Evolutionary conservation across 129 eudicot species (phyloP).

Genomic region (Artemisia annua): DNA sequence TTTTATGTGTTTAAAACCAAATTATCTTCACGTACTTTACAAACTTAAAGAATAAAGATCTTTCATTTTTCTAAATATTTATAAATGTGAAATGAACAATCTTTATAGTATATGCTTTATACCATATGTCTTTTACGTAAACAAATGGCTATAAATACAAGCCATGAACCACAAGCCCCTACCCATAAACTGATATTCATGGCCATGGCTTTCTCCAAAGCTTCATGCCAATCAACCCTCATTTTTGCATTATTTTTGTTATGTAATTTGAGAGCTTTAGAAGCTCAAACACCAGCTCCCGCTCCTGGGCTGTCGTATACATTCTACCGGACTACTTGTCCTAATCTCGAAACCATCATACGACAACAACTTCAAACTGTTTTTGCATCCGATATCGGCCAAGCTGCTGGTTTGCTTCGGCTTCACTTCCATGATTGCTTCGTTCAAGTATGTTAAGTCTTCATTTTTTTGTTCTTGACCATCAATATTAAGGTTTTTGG

Average conservation of each 20-base stretch:
- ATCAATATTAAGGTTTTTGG: too few relatives aligned
- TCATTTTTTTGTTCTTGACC: too few relatives aligned
- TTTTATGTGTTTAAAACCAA: too few relatives aligned
- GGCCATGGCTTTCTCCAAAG: conserved; percentile 24
- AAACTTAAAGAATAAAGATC: too few relatives aligned
- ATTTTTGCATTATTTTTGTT: neutral
- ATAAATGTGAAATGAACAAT: too few relatives aligned
- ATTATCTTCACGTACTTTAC: too few relatives aligned
- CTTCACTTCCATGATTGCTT: conserved; percentile 44
- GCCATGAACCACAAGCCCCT: conserved; percentile 23
- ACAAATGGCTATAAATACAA: conserved; percentile 28
- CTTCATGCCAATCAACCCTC: conserved; percentile 17
- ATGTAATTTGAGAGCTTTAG: conserved; percentile 13
- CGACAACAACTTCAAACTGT: conserved; percentile 20
- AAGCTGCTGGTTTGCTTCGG: conserved; percentile 42
- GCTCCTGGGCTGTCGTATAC: conserved; percentile 27
- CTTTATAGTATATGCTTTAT: conserved; percentile 13
- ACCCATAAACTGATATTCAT: conserved; percentile 15
- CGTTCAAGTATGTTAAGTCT: conserved; percentile 31
- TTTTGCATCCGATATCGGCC: conserved; percentile 32
- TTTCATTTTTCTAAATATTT: too few relatives aligned
- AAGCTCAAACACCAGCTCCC: conserved; percentile 25
- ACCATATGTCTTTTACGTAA: neutral
- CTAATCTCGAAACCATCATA: conserved; percentile 29
- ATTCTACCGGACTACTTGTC: conserved; percentile 31